Evolutionary conservation across 495 filamentous ascomycete species (phyloP).

Genomic region (Penicillium nucicola): DNA sequence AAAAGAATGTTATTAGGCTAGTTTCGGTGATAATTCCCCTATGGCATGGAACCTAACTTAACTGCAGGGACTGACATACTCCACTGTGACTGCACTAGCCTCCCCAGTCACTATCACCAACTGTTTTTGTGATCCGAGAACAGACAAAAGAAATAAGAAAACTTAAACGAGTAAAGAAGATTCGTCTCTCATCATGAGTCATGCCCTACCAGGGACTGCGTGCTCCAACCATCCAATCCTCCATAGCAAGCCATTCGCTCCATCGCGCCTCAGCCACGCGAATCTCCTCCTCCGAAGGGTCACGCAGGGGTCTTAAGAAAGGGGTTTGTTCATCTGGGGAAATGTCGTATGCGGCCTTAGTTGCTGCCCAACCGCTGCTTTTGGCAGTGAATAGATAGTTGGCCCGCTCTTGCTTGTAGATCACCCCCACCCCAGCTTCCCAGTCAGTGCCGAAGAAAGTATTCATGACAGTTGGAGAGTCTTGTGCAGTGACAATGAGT

Average conservation of each 20-base stretch:
- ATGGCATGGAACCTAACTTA: not conserved
- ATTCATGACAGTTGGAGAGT: slow-evolving; percentile 70
- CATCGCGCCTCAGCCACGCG: slow-evolving; percentile 73
- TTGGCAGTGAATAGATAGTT: slow-evolving; percentile 98
- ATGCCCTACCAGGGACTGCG: slow-evolving; percentile 48
- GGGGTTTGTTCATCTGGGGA: slow-evolving; percentile 74
- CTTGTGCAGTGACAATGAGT: slow-evolving; percentile 82
- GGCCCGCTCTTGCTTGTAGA: slow-evolving; percentile 81
- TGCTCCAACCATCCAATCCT: slow-evolving; percentile 90
- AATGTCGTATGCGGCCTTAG: slow-evolving; percentile 87
- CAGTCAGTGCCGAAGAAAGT: slow-evolving; percentile 91
- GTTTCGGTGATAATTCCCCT: not conserved
- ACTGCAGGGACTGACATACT: slow-evolving; percentile 12
- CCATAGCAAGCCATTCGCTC: slow-evolving; percentile 90
- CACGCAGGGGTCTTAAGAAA: slow-evolving; percentile 74
- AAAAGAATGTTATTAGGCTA: not conserved
- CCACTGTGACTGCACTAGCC: slow-evolving; percentile 10
- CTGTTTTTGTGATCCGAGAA: slow-evolving; percentile 1
- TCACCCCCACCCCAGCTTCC: slow-evolving; percentile 66
- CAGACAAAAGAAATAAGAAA: slow-evolving; percentile 7
- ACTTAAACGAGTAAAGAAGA: slow-evolving; percentile 18
- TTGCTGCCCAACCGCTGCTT: slow-evolving; percentile 79
- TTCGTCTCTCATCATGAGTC: slow-evolving; percentile 22
- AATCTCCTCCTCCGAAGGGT: slow-evolving; percentile 74
- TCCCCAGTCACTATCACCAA: not conserved